Evolutionary conservation across 805 yeast genomes (phyloP), one percentile per base, ranked within the genome.

Genomic region (Starmerella potacharoeniae): DNA sequence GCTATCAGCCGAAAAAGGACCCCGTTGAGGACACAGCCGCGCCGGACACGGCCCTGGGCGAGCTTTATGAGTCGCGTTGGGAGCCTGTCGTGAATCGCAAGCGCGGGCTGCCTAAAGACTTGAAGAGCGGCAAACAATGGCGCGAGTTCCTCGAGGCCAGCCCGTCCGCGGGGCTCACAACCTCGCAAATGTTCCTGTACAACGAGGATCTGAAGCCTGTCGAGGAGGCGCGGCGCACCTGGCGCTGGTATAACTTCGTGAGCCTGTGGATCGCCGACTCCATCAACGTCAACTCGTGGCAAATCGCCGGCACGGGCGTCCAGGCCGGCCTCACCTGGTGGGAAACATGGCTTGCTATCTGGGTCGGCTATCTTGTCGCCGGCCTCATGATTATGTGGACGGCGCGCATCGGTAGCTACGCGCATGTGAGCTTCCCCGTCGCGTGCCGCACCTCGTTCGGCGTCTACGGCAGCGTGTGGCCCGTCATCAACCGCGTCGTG

Each of bases 241-340:
- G 96, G 96, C 71, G 78, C 33, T 86, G 95, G 95, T 81, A 74
- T 68, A 86, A 87, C 68, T 88, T 72, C 66, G 81, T 84, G 13
- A 80, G 78, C 60, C 84, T 86, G 63, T 88, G 96, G 96, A 69
- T 88, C 55, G 88, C 95, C 0, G 96, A 88, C 67, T 82, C 95
- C 35, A 86, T 88, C 72, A 88, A 88, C 70, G 81, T 88, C 66
- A 87, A 86, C 68, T 86, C 96, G 6, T 87, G 91, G 88, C 89
- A 85, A 73, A 86, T 88, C 62, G 95, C 95, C 2, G 82, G 91
- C 8, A 84, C 95, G 0, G 95, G 95, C 63, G 83, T 84, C 55
- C 73, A 75, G 53, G 79, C 81, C 28, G 93, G 93, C 10, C 71
- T 88, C 69, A 78, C 83, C 16, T 87, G 95, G 95, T 88, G 95